A percentile compares a stretch with the other conserved stretches of the same genome.
These are phyloP conservation scores for Candida germanica DNA, from an alignment of 805 yeast species.

Conservation along the genomic window DNA sequence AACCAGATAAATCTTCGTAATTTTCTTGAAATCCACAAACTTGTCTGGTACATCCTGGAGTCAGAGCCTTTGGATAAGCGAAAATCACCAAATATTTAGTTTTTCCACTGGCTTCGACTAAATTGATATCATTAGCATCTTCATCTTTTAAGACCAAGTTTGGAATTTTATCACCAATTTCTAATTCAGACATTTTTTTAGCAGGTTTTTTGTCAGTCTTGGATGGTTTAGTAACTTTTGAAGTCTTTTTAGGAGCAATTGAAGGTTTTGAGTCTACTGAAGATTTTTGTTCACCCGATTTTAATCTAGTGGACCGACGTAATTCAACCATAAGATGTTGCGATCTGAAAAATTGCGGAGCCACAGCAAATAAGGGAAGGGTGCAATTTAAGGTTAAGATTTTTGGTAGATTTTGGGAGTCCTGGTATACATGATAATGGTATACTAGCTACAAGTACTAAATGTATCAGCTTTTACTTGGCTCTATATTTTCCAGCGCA, in stretches of 20 bases:
- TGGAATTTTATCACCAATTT: constrained; percentile 66
- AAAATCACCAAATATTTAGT: constrained; percentile 38
- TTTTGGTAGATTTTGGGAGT: no score
- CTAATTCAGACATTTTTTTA: constrained; percentile 21
- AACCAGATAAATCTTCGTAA: constrained; percentile 46
- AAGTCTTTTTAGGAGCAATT: neutral
- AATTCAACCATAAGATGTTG: constrained; percentile 35
- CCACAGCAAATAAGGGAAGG: no score
- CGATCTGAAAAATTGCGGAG: no score
- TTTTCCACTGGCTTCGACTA: constrained; percentile 27
- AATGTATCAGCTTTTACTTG: no score
- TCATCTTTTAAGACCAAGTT: constrained; percentile 63
- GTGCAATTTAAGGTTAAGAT: neutral
- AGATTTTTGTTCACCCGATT: constrained; percentile 11
- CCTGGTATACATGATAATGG: no score
- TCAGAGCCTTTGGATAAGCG: constrained; percentile 88
- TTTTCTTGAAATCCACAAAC: constrained; percentile 83
- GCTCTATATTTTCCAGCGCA: no score
- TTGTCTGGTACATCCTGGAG: constrained; percentile 96
- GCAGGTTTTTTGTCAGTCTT: constrained; percentile 9
- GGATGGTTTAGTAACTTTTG: constrained; percentile 17
- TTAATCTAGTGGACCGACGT: constrained; percentile 36
- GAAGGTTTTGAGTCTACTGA: constrained; percentile 10
- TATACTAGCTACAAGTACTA: no score
- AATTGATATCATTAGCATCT: constrained; percentile 53